Evolutionary conservation across 352 stramenopile species (phyloP).

Genomic region (Phytophthora colocasiae): DNA sequence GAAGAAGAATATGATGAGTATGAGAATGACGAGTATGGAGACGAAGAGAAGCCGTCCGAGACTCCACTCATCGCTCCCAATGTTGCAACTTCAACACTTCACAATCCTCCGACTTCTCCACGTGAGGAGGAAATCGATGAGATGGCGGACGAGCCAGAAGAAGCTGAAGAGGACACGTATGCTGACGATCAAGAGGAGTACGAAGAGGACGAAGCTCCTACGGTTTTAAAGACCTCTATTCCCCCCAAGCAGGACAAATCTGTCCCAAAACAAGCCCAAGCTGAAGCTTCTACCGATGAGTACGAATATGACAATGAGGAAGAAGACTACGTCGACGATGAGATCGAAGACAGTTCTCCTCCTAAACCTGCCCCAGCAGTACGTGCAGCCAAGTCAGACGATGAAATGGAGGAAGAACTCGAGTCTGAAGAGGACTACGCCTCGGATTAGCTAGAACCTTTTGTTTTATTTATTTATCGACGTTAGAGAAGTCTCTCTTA

Average conservation of each 20-base stretch:
- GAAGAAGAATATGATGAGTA: conserved; percentile 65
- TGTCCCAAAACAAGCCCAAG: neutral
- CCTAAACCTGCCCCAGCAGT: conserved; percentile 4
- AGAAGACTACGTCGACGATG: conserved; percentile 34
- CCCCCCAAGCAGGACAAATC: conserved; percentile 1
- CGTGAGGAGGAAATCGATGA: conserved; percentile 34
- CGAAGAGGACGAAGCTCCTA: conserved; percentile 42
- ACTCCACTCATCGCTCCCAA: conserved; percentile 6
- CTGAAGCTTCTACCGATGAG: conserved; percentile 22
- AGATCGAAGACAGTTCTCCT: conserved; percentile 29
- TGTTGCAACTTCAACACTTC: neutral
- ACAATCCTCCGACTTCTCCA: conserved; percentile 12
- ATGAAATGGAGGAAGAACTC: conserved; percentile 44
- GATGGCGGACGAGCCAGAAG: conserved; percentile 15
- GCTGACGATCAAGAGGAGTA: conserved; percentile 53
- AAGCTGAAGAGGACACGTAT: conserved; percentile 29
- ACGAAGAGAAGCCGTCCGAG: conserved; percentile 12
- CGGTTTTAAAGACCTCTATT: conserved; percentile 1
- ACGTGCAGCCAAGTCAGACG: conserved; percentile 21
- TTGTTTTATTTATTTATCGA: conserved; percentile 13
- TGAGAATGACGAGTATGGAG: conserved; percentile 47
- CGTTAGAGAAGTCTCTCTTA: conserved; percentile 76
- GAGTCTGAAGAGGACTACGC: conserved; percentile 69
- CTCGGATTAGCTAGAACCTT: conserved; percentile 43
- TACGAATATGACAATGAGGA: conserved; percentile 40